phyloP scores from a whole-genome alignment of 805 yeast genomes.

The Ogataea henricii region DNA sequence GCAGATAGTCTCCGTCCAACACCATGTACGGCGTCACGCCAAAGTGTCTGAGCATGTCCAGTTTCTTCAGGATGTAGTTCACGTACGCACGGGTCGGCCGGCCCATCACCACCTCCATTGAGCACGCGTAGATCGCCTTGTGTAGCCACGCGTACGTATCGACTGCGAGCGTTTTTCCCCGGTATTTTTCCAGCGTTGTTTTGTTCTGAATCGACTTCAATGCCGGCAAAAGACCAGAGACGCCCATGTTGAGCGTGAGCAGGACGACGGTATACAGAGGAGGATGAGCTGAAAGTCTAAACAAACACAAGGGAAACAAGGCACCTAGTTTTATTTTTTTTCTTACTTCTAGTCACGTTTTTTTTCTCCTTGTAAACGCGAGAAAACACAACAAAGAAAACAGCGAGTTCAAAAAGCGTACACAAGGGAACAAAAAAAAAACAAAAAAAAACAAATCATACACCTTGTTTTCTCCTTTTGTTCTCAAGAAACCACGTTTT shows the following conservation, averaged over 20 bases:
- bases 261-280: not conserved
- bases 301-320: not conserved
- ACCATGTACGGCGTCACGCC: slow-evolving; percentile 84
- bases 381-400: not conserved
- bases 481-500: too few relatives aligned
- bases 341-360: too few relatives aligned
- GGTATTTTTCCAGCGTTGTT: slow-evolving; percentile 56
- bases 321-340: too few relatives aligned
- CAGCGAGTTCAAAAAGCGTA: slow-evolving; percentile 1
- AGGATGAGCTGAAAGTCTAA: too few relatives aligned
- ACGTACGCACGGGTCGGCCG: slow-evolving; percentile 72
- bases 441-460: not conserved
- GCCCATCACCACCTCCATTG: slow-evolving; percentile 75
- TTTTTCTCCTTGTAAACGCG: not conserved
- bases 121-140: slow-evolving; percentile 78
- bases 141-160: slow-evolving; percentile 98
- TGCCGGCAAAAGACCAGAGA: slow-evolving; percentile 77
- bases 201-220: slow-evolving; percentile 72
- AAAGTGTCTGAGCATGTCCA: slow-evolving; percentile 64
- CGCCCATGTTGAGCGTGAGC: slow-evolving; percentile 62
- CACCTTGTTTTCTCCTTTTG: not conserved
- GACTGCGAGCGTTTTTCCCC: slow-evolving; percentile 82
- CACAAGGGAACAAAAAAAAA: too few relatives aligned
- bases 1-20: slow-evolving; percentile 88
- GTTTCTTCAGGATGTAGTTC: slow-evolving; percentile 64